Percentiles rank a stretch among this genome's conserved stretches.
Conservation (phyloP, 495 filamentous ascomycete genomes). For the Tuber aestivum region DNA sequence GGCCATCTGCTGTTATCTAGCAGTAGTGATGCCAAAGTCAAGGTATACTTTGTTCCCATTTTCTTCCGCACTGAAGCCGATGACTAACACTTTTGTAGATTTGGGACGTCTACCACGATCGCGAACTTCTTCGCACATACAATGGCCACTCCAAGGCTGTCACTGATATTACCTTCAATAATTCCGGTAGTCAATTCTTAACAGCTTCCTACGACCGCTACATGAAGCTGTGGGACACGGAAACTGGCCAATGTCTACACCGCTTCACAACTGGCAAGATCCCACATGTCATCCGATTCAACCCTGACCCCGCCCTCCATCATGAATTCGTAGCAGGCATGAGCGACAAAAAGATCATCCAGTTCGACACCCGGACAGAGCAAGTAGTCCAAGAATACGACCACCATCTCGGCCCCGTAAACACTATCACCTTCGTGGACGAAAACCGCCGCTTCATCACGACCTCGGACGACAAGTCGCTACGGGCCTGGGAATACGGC, state of each 20-base stretch:
- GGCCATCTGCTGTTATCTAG: slow-evolving; percentile 85
- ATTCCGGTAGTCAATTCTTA: slow-evolving; percentile 75
- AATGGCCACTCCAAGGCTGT: slow-evolving; percentile 84
- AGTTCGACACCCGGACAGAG: slow-evolving; percentile 83
- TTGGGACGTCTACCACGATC: slow-evolving; percentile 86
- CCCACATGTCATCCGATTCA: slow-evolving; percentile 90
- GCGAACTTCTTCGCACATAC: slow-evolving; percentile 82
- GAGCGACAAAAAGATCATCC: slow-evolving; percentile 97
- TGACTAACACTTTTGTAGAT: slow-evolving; percentile 47
- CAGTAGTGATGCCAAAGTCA: slow-evolving; percentile 79
- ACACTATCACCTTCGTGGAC: slow-evolving; percentile 95
- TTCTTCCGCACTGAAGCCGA: background rate
- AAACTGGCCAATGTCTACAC: slow-evolving; percentile 79
- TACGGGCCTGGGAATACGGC: slow-evolving; percentile 95
- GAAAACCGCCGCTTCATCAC: slow-evolving; percentile 94
- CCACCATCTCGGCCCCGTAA: slow-evolving; percentile 93
- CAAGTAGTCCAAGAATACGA: slow-evolving; percentile 96
- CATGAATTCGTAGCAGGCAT: slow-evolving; percentile 94
- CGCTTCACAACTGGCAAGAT: slow-evolving; percentile 90
- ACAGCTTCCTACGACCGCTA: slow-evolving; percentile 87
- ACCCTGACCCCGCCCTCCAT: slow-evolving; percentile 65
- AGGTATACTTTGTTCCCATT: slow-evolving; percentile 42
- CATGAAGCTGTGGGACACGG: slow-evolving; percentile 97
- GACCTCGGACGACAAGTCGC: slow-evolving; percentile 90
- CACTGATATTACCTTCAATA: slow-evolving; percentile 82